Conservation (phyloP, 148 eudicot species). For the Cornus florida region DNA sequence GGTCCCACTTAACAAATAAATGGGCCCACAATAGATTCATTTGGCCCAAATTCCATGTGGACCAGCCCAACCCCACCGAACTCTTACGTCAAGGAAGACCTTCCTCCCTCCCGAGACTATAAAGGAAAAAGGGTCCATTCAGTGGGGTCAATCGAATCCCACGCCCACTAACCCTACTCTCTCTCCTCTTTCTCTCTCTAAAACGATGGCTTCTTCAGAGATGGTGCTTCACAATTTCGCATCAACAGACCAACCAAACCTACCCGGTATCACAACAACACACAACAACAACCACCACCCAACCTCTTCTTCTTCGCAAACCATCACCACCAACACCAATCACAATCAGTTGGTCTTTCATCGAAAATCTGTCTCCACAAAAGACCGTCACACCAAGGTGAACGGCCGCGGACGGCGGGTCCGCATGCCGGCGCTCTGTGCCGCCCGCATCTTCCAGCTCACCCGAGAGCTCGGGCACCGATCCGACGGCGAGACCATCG, state of each 20-base stretch:
- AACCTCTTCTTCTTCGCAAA: not conserved
- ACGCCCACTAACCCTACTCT: not conserved
- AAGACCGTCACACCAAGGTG: conserved; percentile 39
- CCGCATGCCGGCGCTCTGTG: conserved; percentile 38
- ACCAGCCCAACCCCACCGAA: not conserved
- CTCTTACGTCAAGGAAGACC: not conserved
- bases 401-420: conserved; percentile 46
- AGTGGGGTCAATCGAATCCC: conserved; percentile 18
- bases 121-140: not conserved
- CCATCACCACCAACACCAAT: too few relatives aligned
- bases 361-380: not conserved
- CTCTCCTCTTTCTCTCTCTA: conserved; percentile 2
- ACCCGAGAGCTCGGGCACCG: conserved; percentile 47
- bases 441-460: conserved; percentile 44
- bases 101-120: too few relatives aligned
- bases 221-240: conserved; percentile 4
- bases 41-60: not conserved
- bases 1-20: not conserved
- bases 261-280: not conserved
- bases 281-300: not conserved
- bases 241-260: conserved; percentile 1
- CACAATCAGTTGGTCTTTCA: not conserved
- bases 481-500: conserved; percentile 44
- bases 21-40: not conserved
- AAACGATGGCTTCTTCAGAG: conserved; percentile 21